Conservation (phyloP, 2,329 filamentous ascomycete species). For the Pyrenochaeta sp. region DNA sequence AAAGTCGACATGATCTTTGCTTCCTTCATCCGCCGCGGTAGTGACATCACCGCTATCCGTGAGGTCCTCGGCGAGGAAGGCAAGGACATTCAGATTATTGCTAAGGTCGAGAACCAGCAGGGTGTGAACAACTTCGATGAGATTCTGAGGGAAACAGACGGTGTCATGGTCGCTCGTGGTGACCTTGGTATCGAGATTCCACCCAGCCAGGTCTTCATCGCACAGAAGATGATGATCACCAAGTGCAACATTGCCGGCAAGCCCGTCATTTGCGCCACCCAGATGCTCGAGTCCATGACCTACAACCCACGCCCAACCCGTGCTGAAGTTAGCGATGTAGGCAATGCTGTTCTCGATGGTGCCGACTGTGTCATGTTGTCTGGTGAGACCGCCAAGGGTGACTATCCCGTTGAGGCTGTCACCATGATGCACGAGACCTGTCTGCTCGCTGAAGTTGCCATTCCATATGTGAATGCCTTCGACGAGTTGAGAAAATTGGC, state of each 20-base stretch:
- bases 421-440: slow-evolving; percentile 99
- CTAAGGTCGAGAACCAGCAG: slow-evolving; percentile 99
- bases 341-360: slow-evolving; percentile 96
- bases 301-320: slow-evolving; percentile 98
- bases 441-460: slow-evolving; percentile 94
- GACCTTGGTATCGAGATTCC: slow-evolving; percentile 99
- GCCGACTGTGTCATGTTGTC: slow-evolving; percentile 99
- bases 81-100: slow-evolving; percentile 98
- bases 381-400: slow-evolving; percentile 97
- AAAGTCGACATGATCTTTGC: slow-evolving; percentile 99
- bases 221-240: slow-evolving; percentile 99
- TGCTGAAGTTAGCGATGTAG: slow-evolving; percentile 97
- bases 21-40: slow-evolving; percentile 93
- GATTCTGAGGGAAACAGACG: slow-evolving; percentile 94
- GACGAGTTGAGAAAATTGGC: slow-evolving; percentile 90
- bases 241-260: slow-evolving; percentile 99
- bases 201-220: slow-evolving; percentile 96
- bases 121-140: slow-evolving; percentile 99
- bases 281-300: slow-evolving; percentile 99
- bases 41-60: slow-evolving; percentile 93
- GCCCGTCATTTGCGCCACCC: slow-evolving; percentile 97
- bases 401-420: slow-evolving; percentile 91
- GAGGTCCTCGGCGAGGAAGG: slow-evolving; percentile 89
- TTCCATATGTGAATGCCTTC: slow-evolving; percentile 95
- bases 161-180: slow-evolving; percentile 99